phyloP scores from a whole-genome alignment of 2,329 filamentous ascomycete species.

The Talaromyces islandicus region DNA sequence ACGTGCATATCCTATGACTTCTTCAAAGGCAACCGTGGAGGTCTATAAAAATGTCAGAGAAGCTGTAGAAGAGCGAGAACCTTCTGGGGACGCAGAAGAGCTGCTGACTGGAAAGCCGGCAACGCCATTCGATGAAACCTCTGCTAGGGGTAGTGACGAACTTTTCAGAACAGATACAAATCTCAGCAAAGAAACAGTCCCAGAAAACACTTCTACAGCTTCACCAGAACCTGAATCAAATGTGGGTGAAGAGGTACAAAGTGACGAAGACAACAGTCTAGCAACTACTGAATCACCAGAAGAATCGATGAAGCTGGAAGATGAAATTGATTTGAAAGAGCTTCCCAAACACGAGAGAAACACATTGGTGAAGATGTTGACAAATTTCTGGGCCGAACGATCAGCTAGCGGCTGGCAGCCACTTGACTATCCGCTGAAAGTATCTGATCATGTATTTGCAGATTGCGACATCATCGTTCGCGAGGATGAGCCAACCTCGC shows the following conservation, averaged over 20 bases:
- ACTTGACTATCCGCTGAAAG: constrained; percentile 83
- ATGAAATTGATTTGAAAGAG: constrained; percentile 59
- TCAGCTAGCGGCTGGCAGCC: constrained; percentile 91
- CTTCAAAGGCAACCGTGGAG: constrained; percentile 92
- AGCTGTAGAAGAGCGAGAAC: constrained; percentile 75
- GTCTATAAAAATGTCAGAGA: constrained; percentile 92
- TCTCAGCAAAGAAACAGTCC: constrained; percentile 28
- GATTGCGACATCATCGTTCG: constrained; percentile 96
- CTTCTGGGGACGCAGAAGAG: constrained; percentile 56
- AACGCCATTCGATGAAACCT: constrained; percentile 26
- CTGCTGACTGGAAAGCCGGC: constrained; percentile 23
- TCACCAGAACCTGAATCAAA: constrained; percentile 47
- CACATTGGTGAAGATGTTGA: constrained; percentile 89
- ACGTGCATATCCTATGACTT: constrained; percentile 79
- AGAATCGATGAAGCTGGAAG: constrained; percentile 46
- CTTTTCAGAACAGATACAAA: constrained; percentile 18
- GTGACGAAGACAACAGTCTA: constrained; percentile 71
- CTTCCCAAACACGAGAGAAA: constrained; percentile 89
- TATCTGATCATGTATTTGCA: constrained; percentile 90
- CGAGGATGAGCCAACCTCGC: constrained; percentile 93
- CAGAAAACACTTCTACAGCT: constrained; percentile 25
- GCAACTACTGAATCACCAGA: constrained; percentile 52
- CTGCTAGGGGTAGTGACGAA: constrained; percentile 19
- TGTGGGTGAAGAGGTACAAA: constrained; percentile 61
- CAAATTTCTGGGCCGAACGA: constrained; percentile 96